A percentile compares a stretch with the other conserved stretches of the same genome.
phyloP scores from a whole-genome alignment of 257 asterid genomes.

The Ocimum tenuiflorum region DNA sequence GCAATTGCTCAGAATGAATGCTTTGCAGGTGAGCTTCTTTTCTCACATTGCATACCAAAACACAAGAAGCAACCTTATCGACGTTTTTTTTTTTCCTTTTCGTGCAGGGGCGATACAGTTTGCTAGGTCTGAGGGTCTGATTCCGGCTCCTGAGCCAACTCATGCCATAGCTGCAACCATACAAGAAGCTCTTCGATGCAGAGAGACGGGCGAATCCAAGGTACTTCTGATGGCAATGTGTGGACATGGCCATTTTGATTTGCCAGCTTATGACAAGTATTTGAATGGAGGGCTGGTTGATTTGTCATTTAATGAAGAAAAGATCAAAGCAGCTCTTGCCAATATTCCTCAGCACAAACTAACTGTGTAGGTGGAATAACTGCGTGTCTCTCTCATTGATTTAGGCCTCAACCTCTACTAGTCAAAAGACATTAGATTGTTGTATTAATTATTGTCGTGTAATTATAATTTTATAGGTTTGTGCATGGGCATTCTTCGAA shows the following conservation, averaged over 20 bases:
- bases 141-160: slow-evolving; percentile 91
- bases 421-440: too few species aligned
- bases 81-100: slow-evolving; percentile 4
- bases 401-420: too few species aligned
- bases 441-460: too few species aligned
- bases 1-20: slow-evolving; percentile 87
- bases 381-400: too few species aligned
- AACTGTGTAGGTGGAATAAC: background rate
- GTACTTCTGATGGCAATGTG: slow-evolving; percentile 94
- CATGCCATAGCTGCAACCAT: slow-evolving; percentile 91
- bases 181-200: slow-evolving; percentile 76
- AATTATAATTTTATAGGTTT: too few species aligned
- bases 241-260: slow-evolving; percentile 92
- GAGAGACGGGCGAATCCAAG: slow-evolving; percentile 80
- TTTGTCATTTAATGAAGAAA: slow-evolving; percentile 56
- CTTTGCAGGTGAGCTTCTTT: slow-evolving; percentile 48
- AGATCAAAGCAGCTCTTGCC: slow-evolving; percentile 46
- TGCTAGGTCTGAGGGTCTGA: slow-evolving; percentile 83
- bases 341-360: slow-evolving; percentile 43
- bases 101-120: slow-evolving; percentile 68
- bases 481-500: too few species aligned
- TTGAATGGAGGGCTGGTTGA: slow-evolving; percentile 68
- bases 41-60: background rate
- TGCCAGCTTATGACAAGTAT: slow-evolving; percentile 81
- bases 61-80: too few species aligned